Evolutionary conservation across 2,329 filamentous ascomycete genomes (phyloP).

Genomic region (Cladophialophora exuberans): DNA sequence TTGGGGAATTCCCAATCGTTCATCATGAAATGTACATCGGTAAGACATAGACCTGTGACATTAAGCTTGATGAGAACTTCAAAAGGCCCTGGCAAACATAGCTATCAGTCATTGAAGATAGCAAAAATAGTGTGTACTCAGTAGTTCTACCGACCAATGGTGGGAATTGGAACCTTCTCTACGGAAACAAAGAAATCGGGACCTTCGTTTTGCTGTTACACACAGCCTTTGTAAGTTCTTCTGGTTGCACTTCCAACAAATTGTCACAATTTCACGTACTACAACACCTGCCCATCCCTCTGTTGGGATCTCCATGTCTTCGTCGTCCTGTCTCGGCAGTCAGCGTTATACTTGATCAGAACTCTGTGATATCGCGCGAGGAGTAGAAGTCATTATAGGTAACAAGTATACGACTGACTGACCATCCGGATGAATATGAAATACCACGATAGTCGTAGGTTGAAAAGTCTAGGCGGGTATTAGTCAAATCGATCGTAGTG

Average conservation of each 20-base stretch:
- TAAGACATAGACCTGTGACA: slow-evolving; percentile 61
- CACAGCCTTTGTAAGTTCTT: not conserved
- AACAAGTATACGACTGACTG: not conserved
- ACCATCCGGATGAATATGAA: not conserved
- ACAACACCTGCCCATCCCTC: slow-evolving; percentile 30
- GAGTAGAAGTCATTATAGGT: not conserved
- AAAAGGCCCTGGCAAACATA: slow-evolving; percentile 46
- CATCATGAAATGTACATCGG: slow-evolving; percentile 61
- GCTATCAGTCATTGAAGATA: not conserved
- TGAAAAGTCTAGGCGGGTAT: not conserved
- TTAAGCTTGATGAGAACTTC: slow-evolving; percentile 62
- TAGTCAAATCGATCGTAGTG: too few relatives aligned
- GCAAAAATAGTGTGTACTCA: not conserved
- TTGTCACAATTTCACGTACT: slow-evolving; percentile 11
- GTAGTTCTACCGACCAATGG: slow-evolving; percentile 24
- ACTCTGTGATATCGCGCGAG: not conserved
- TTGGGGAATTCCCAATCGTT: slow-evolving; percentile 54
- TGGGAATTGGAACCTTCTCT: slow-evolving; percentile 32
- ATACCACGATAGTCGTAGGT: too few relatives aligned
- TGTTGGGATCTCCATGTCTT: slow-evolving; percentile 31
- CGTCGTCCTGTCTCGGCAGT: slow-evolving; percentile 50
- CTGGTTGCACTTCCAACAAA: not conserved
- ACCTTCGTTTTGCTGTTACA: slow-evolving; percentile 30
- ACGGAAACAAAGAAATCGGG: slow-evolving; percentile 32
- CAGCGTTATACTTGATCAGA: not conserved